Percentiles rank a stretch among this genome's conserved stretches.
Conservation (phyloP, 768 basidiomycete genomes). For the Sporobolomyces roseus region DNA sequence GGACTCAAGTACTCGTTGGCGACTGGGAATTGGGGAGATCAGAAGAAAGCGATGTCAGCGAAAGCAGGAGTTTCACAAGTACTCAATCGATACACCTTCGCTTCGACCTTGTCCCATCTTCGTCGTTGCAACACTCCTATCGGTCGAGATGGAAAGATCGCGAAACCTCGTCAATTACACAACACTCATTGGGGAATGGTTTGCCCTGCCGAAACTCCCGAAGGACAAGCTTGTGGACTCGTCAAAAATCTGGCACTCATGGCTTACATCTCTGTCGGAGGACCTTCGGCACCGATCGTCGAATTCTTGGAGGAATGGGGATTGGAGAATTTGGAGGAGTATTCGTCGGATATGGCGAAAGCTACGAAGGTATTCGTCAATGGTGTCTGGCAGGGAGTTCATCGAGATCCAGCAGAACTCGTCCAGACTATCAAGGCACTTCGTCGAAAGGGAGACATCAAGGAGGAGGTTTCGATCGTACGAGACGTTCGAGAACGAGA, state of each 20-base stretch:
- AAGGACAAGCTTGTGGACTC: constrained; percentile 98
- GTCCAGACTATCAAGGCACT: constrained; percentile 90
- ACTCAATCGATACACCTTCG: constrained; percentile 96
- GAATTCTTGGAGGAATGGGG: constrained; percentile 99
- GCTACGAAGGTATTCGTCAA: constrained; percentile 95
- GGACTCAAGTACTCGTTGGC: constrained; percentile 96
- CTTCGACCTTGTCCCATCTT: constrained; percentile 93
- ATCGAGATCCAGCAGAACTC: constrained; percentile 86
- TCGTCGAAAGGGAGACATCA: constrained; percentile 88
- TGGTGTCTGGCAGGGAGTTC: constrained; percentile 99
- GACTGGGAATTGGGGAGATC: constrained; percentile 99
- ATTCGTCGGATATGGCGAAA: constrained; percentile 57
- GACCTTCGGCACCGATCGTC: constrained; percentile 89
- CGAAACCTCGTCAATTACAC: constrained; percentile 96
- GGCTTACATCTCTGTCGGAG: constrained; percentile 96
- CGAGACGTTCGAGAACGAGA: constrained; percentile 96
- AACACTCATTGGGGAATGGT: constrained; percentile 99
- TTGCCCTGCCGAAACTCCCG: constrained; percentile 97
- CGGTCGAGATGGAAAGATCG: constrained; percentile 97
- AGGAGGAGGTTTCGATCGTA: constrained; percentile 92
- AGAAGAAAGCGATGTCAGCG: constrained; percentile 96
- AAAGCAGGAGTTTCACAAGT: constrained; percentile 99
- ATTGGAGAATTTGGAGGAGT: constrained; percentile 88
- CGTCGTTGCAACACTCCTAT: constrained; percentile 97
- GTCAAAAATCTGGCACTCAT: constrained; percentile 98